phyloP scores from a whole-genome alignment of 2,329 filamentous ascomycete genomes.

The Beauveria sp. region DNA sequence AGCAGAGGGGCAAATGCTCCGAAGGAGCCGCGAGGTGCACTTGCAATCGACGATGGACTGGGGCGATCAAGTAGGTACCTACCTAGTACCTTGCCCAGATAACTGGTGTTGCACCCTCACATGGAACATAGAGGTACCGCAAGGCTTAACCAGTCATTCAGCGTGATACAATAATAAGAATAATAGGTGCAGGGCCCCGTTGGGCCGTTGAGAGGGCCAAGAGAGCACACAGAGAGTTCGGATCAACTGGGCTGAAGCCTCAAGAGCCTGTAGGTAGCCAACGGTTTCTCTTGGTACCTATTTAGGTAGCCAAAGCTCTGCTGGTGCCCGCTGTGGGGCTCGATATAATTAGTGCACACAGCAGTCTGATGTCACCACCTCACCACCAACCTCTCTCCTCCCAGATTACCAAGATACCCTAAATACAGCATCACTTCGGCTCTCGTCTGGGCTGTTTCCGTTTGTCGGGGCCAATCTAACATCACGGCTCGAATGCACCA shows the following conservation, averaged over 20 bases:
- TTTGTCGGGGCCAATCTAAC: too few species aligned
- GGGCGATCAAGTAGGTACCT: not conserved
- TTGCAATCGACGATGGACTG: not conserved
- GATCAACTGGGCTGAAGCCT: not conserved
- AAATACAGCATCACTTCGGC: not conserved
- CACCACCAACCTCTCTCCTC: not conserved
- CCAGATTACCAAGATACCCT: not conserved
- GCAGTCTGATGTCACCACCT: too few species aligned
- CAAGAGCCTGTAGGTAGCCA: too few species aligned
- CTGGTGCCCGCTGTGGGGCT: not conserved
- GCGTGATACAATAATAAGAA: too few species aligned
- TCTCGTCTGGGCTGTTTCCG: too few species aligned
- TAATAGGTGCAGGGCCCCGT: not conserved
- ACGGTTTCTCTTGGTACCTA: not conserved
- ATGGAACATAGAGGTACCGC: too few species aligned
- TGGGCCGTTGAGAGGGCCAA: not conserved
- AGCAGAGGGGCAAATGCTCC: constrained; percentile 9
- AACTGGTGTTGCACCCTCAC: not conserved
- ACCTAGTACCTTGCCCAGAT: too few species aligned
- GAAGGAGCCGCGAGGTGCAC: not conserved
- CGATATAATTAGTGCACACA: not conserved
- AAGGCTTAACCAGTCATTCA: too few species aligned
- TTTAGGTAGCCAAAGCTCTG: too few species aligned
- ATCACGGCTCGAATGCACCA: too few species aligned
- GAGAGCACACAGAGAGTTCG: too few species aligned